Conservation (phyloP, 2,329 filamentous ascomycete species). For the Penicillium nordicum region DNA sequence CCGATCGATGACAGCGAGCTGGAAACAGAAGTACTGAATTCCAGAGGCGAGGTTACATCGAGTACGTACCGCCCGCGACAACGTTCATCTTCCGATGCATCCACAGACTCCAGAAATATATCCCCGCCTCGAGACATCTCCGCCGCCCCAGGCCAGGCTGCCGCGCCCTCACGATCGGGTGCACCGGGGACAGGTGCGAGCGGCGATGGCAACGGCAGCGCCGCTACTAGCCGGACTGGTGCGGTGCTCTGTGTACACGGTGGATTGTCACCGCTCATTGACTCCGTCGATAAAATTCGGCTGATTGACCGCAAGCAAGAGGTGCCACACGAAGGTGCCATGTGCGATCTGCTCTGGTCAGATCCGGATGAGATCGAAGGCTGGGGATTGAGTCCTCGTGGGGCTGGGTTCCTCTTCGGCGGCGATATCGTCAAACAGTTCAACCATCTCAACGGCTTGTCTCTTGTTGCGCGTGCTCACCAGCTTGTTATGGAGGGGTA, state of each 20-base stretch:
- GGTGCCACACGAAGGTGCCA: slow-evolving; percentile 95
- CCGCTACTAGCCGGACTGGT: slow-evolving; percentile 57
- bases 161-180: slow-evolving; percentile 55
- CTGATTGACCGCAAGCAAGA: slow-evolving; percentile 95
- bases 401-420: slow-evolving; percentile 92
- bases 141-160: slow-evolving; percentile 41
- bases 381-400: slow-evolving; percentile 90
- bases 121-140: slow-evolving; percentile 42
- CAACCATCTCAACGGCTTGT: slow-evolving; percentile 90
- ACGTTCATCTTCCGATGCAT: slow-evolving; percentile 32
- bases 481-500: slow-evolving; percentile 99
- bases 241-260: slow-evolving; percentile 95
- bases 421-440: slow-evolving; percentile 94
- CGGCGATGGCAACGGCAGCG: slow-evolving; percentile 58
- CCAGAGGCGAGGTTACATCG: slow-evolving; percentile 73
- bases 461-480: slow-evolving; percentile 87
- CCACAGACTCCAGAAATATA: slow-evolving; percentile 37
- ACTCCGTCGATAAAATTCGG: slow-evolving; percentile 92
- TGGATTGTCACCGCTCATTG: slow-evolving; percentile 84
- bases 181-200: slow-evolving; percentile 78
- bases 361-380: slow-evolving; percentile 97
- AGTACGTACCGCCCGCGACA: slow-evolving; percentile 39
- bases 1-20: slow-evolving; percentile 65
- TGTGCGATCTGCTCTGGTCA: slow-evolving; percentile 98
- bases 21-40: slow-evolving; percentile 91